These are phyloP conservation scores for Ogataea neopini DNA, from an alignment of 805 yeast genomes.

Conservation along the genomic window DNA sequence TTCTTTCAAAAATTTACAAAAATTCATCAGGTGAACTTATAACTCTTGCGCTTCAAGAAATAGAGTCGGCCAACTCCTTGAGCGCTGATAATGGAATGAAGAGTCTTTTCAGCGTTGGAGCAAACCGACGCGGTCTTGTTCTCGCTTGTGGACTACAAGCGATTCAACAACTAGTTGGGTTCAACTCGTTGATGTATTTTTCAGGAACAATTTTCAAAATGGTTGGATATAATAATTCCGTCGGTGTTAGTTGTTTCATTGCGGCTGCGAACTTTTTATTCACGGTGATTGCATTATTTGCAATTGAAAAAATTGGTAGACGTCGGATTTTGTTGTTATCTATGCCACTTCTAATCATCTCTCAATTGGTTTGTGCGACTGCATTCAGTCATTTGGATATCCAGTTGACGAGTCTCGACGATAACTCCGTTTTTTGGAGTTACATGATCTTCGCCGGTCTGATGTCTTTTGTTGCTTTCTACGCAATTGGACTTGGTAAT, in stretches of 20 bases:
- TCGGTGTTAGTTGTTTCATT: slow-evolving; percentile 53
- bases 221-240: slow-evolving; percentile 51
- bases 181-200: slow-evolving; percentile 59
- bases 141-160: slow-evolving; percentile 60
- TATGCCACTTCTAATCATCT: slow-evolving; percentile 45
- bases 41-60: slow-evolving; percentile 45
- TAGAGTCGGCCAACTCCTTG: slow-evolving; percentile 33
- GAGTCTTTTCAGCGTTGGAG: slow-evolving; percentile 42
- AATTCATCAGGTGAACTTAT: slow-evolving; percentile 40
- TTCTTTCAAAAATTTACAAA: slow-evolving; percentile 41
- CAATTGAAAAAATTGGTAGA: slow-evolving; percentile 54
- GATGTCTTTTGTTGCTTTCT: slow-evolving; percentile 51
- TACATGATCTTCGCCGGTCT: slow-evolving; percentile 45
- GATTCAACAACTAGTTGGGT: slow-evolving; percentile 58
- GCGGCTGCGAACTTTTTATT: slow-evolving; percentile 58
- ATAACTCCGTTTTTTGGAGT: slow-evolving; percentile 44
- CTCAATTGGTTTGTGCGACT: slow-evolving; percentile 53
- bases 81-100: slow-evolving; percentile 37
- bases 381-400: slow-evolving; percentile 48
- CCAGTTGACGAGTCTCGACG: slow-evolving; percentile 26
- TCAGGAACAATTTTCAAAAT: slow-evolving; percentile 56
- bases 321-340: slow-evolving; percentile 47
- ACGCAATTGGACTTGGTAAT: slow-evolving; percentile 57
- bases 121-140: slow-evolving; percentile 52
- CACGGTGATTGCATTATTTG: slow-evolving; percentile 49